These are phyloP conservation scores for Gynochthodes officinalis DNA, from an alignment of 257 asterid genomes.

Conservation along the genomic window DNA sequence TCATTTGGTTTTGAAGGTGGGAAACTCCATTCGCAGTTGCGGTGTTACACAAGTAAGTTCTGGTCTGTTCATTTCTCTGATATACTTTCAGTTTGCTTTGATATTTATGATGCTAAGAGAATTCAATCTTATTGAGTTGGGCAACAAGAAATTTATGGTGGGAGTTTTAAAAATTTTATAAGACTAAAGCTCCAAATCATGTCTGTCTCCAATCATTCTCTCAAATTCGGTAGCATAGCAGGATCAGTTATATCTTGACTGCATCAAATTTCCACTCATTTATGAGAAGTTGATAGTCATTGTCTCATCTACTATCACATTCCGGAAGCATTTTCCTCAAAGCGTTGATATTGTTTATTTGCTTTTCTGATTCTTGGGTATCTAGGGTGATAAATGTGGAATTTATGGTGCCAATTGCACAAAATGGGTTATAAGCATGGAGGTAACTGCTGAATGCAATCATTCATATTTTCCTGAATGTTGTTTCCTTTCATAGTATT, in stretches of 20 bases:
- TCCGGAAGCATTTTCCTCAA: neutral
- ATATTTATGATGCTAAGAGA: neutral
- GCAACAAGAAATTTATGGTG: too few relatives aligned
- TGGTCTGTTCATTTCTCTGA: neutral
- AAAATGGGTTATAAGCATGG: slow-evolving; percentile 77
- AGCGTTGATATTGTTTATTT: neutral
- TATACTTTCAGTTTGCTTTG: too few relatives aligned
- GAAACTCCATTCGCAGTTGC: slow-evolving; percentile 55
- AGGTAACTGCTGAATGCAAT: slow-evolving; percentile 37
- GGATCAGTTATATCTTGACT: neutral
- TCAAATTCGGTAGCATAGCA: neutral
- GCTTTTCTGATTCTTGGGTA: neutral
- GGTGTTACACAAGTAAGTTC: slow-evolving; percentile 51
- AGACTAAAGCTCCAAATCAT: too few relatives aligned
- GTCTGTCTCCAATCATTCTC: too few relatives aligned
- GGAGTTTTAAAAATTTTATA: too few relatives aligned
- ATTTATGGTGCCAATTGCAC: slow-evolving; percentile 79
- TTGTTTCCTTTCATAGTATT: neutral
- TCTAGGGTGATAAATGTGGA: slow-evolving; percentile 75
- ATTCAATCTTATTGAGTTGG: too few relatives aligned
- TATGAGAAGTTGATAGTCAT: neutral
- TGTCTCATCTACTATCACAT: neutral
- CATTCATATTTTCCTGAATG: neutral
- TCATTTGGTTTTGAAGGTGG: slow-evolving; percentile 52
- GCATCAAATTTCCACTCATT: neutral